These are phyloP conservation scores for Podosphaera aphanis DNA, from an alignment of 2,329 filamentous ascomycete genomes.

Conservation along the genomic window DNA sequence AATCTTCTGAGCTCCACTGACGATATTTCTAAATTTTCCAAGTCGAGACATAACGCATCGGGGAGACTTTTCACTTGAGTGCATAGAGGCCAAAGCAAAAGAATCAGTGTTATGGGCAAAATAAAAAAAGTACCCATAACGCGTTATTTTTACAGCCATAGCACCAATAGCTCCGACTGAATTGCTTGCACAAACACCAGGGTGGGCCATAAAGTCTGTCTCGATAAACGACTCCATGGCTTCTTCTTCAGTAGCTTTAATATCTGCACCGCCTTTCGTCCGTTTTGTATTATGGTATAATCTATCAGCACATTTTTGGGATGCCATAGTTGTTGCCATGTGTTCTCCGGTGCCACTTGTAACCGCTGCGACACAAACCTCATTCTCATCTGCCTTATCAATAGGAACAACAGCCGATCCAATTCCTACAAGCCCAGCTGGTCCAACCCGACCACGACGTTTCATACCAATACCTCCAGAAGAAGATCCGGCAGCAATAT, in stretches of 20 bases:
- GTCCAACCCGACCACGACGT: slow-evolving; percentile 71
- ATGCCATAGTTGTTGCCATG: slow-evolving; percentile 88
- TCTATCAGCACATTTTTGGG: slow-evolving; percentile 63
- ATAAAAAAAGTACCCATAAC: slow-evolving; percentile 56
- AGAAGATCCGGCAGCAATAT: slow-evolving; percentile 83
- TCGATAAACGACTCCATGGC: slow-evolving; percentile 55
- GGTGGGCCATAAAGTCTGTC: slow-evolving; percentile 82
- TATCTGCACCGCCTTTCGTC: slow-evolving; percentile 33
- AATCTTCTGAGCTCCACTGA: slow-evolving; percentile 15
- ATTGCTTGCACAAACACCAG: slow-evolving; percentile 56
- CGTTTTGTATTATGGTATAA: slow-evolving; percentile 49
- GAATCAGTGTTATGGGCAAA: slow-evolving; percentile 93
- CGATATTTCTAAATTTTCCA: slow-evolving; percentile 12
- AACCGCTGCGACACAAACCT: slow-evolving; percentile 54
- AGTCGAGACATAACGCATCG: slow-evolving; percentile 68
- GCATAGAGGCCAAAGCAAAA: slow-evolving; percentile 73
- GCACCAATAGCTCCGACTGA: slow-evolving; percentile 78
- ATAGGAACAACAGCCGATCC: slow-evolving; percentile 73
- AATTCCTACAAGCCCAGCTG: slow-evolving; percentile 76
- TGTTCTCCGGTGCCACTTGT: slow-evolving; percentile 94
- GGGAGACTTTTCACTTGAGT: slow-evolving; percentile 49
- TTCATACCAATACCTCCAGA: slow-evolving; percentile 99
- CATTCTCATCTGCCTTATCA: slow-evolving; percentile 44
- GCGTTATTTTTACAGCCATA: slow-evolving; percentile 68
- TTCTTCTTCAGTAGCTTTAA: slow-evolving; percentile 53